These are phyloP conservation scores for Wallacemonas sp. DNA, from an alignment of 208 protist genomes.

Conservation along the genomic window DNA sequence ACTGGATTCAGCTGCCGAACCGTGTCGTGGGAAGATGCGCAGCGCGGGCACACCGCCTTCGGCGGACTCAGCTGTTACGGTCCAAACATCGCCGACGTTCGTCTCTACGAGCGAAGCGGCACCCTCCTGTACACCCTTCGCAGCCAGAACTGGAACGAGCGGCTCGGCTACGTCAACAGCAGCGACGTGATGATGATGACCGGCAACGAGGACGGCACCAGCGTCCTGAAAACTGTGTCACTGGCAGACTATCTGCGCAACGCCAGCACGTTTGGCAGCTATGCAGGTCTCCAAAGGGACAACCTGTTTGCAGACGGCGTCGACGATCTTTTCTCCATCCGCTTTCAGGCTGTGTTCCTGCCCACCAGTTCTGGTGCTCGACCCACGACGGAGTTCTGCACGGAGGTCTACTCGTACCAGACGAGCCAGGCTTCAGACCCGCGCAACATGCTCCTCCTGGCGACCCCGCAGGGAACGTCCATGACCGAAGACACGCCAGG, in stretches of 20 bases:
- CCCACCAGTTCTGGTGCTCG: not conserved
- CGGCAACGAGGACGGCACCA: not conserved
- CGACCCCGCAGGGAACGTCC: not conserved
- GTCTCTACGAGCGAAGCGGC: not conserved
- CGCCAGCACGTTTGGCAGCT: slow-evolving; percentile 1
- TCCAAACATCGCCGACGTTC: not conserved
- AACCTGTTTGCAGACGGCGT: not conserved
- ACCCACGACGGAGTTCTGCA: not conserved
- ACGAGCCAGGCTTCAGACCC: not conserved
- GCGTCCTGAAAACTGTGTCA: not conserved
- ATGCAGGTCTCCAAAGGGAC: not conserved
- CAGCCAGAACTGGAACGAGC: slow-evolving; percentile 2
- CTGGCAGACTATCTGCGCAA: not conserved
- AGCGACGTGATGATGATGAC: slow-evolving; percentile 1
- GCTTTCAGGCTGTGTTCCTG: not conserved
- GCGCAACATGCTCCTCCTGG: not conserved
- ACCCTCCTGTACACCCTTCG: not conserved
- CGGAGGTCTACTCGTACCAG: not conserved
- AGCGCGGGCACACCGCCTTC: not conserved
- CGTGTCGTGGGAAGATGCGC: not conserved
- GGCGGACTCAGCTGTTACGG: not conserved
- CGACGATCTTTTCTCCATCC: not conserved
- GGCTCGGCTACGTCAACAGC: slow-evolving; percentile 4
- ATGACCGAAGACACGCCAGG: not conserved
- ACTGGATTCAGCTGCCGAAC: not conserved